These are phyloP conservation scores for Chromera velia DNA, from an alignment of 73 alveolate genomes.

Conservation along the genomic window DNA sequence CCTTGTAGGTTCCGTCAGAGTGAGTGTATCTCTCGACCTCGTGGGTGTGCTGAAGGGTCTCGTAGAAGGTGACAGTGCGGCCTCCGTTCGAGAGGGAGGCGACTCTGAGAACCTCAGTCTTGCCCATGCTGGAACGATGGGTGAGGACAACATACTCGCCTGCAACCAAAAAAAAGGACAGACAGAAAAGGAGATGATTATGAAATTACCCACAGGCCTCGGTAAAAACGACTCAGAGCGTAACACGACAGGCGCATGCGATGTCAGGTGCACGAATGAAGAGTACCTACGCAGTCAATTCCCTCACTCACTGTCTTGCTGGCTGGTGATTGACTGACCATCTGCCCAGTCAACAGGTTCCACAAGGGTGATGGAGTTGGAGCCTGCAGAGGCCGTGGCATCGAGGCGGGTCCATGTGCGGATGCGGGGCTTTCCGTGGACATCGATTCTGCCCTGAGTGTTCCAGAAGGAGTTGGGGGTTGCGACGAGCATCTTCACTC, in stretches of 20 bases:
- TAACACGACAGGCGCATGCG: too few relatives aligned
- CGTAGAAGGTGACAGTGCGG: conserved; percentile 29
- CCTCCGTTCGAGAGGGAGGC: conserved; percentile 27
- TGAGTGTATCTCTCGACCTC: conserved; percentile 33
- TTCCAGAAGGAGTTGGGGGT: neutral
- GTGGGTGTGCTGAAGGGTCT: conserved; percentile 46
- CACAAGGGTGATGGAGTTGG: conserved; percentile 33
- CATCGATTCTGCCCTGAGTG: conserved; percentile 57
- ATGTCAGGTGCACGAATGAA: too few relatives aligned
- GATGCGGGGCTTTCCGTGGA: conserved; percentile 62
- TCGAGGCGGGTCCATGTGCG: conserved; percentile 70
- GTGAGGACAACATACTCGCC: conserved; percentile 70
- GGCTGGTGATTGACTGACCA: too few relatives aligned
- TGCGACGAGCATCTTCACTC: conserved; percentile 66
- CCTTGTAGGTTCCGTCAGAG: conserved; percentile 12
- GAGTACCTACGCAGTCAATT: too few relatives aligned
- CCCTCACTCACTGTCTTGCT: too few relatives aligned
- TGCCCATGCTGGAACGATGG: conserved; percentile 48
- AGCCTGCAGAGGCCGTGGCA: conserved; percentile 53
- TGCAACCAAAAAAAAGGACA: too few relatives aligned
- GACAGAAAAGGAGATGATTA: too few relatives aligned
- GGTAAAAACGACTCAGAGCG: too few relatives aligned
- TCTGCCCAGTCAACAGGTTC: conserved; percentile 63
- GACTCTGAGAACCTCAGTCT: conserved; percentile 60
- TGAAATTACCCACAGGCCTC: too few relatives aligned